These are phyloP conservation scores for Kodamaea anthophila DNA, from an alignment of 1,139 yeast genomes.

Conservation along the genomic window DNA sequence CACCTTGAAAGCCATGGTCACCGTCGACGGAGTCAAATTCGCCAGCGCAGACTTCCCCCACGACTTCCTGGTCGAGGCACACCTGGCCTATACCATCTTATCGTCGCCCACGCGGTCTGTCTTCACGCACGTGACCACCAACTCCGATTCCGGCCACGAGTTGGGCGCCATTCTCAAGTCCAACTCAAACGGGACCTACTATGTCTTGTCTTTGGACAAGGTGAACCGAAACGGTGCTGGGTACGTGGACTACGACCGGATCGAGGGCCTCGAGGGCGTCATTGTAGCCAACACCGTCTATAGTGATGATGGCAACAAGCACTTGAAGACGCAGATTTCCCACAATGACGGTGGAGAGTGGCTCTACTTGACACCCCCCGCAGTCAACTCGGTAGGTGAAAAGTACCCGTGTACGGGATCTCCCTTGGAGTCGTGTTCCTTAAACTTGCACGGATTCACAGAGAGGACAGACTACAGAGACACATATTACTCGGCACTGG, in stretches of 20 bases:
- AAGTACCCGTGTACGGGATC: conserved; percentile 49
- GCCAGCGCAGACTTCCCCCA: conserved; percentile 80
- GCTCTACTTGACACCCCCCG: conserved; percentile 66
- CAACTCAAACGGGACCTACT: conserved; percentile 93
- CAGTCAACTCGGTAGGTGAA: conserved; percentile 55
- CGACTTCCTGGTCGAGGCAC: conserved; percentile 50
- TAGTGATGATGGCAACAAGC: conserved; percentile 48
- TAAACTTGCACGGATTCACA: conserved; percentile 86
- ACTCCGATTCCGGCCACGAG: conserved; percentile 44
- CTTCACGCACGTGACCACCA: conserved; percentile 78
- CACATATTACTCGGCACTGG: conserved; percentile 82
- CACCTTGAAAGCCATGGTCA: conserved; percentile 60
- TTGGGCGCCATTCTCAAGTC: conserved; percentile 84
- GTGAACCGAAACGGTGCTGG: conserved; percentile 75
- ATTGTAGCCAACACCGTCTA: conserved; percentile 64
- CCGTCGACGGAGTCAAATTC: conserved; percentile 75
- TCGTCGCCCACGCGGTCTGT: conserved; percentile 72
- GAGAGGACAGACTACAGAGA: conserved; percentile 82
- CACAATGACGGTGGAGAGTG: conserved; percentile 93
- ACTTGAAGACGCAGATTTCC: conserved; percentile 65
- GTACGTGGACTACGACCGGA: conserved; percentile 82
- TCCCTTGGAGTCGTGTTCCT: conserved; percentile 56
- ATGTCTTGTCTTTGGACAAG: conserved; percentile 60
- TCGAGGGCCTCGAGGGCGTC: conserved; percentile 86
- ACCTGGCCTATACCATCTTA: conserved; percentile 79